These are phyloP conservation scores for Dryas alaskensis DNA, from an alignment of 306 rosid genomes.

Conservation along the genomic window DNA sequence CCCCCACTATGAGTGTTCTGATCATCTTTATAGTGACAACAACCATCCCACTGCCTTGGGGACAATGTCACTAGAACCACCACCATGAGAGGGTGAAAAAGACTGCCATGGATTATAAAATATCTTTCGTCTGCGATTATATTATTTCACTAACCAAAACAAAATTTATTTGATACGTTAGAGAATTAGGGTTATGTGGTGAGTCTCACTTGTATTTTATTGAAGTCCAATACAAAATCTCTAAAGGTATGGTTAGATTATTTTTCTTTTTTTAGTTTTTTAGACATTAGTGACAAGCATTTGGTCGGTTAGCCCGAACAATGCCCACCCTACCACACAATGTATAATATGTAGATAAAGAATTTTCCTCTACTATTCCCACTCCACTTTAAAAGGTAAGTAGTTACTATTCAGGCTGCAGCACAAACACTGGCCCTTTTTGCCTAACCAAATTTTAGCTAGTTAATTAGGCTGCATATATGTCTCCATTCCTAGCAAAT, in stretches of 20 bases:
- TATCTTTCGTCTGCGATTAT: not conserved
- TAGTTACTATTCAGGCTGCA: not conserved
- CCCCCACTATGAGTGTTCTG: slow-evolving; percentile 2
- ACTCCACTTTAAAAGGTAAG: not conserved
- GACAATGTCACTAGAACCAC: not conserved
- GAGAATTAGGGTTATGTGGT: no score
- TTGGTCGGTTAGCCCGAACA: no score
- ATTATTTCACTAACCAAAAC: not conserved
- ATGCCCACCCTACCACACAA: no score
- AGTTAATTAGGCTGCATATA: not conserved
- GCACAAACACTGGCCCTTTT: not conserved
- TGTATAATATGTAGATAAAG: no score
- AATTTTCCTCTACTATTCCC: no score
- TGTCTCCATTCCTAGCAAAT: not conserved
- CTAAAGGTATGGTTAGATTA: no score
- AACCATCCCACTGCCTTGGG: slow-evolving; percentile 30
- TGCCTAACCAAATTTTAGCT: not conserved
- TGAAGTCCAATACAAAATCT: no score
- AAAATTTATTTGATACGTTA: no score
- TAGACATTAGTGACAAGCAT: no score
- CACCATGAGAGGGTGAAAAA: not conserved
- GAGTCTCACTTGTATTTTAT: no score
- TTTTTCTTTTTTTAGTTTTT: no score
- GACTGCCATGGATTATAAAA: not conserved
- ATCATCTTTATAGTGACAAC: slow-evolving; percentile 18